Base-by-base conservation (phyloP, 2,329 filamentous ascomycete genomes). In the Neonectria sp. region DNA sequence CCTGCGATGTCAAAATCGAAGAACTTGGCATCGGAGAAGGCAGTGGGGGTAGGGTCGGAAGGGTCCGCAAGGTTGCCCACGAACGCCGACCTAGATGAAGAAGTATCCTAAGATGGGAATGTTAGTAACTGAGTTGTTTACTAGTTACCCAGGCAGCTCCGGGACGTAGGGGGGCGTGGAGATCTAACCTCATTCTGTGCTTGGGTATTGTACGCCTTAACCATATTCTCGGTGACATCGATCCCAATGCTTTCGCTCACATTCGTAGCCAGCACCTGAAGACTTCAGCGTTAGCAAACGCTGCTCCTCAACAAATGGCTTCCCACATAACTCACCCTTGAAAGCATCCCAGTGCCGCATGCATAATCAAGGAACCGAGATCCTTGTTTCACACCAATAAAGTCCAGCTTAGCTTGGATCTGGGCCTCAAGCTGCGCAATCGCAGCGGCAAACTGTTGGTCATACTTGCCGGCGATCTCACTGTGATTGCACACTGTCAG, bases 191-290 rank as follows among this genome's bases (percentile, higher is more conserved):
- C 85, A 67, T 87, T 86, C 40, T 80, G 77, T 24, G 89, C 90
- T 29, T 86, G 84, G 12, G 82, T 79, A 76, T 94, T 95, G 82
- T 91, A 95, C 7, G 85, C 83, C 0, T 83, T 81, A 6, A 93
- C 86, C 92, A 95, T 95, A 67, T 89, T 89, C 68, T 90, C 86
- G 0, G 92, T 91, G 63, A 94, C 81, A 76, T 95, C 93, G 51
- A 95, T 85, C 48, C 92, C 93, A 17, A 91, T 81, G 55, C 89
- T 88, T 70, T 90, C 85, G 1, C 88, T 90, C 3, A 77, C 66
- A 51, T 72, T 53, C 15, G 67, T 60, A 25, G 67, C 65, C 45
- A 79, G 45, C 24, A 72, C 70, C 77, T 78, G 29, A 6, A 17
- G 49, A 37, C 49, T 35, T 31, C 43, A 55, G 67, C 25, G 69